A percentile compares a stretch with the other conserved stretches of the same genome.
These are phyloP conservation scores for Elaeis guineensis DNA, from an alignment of 176 grass and related monocot genomes.

Conservation along the genomic window DNA sequence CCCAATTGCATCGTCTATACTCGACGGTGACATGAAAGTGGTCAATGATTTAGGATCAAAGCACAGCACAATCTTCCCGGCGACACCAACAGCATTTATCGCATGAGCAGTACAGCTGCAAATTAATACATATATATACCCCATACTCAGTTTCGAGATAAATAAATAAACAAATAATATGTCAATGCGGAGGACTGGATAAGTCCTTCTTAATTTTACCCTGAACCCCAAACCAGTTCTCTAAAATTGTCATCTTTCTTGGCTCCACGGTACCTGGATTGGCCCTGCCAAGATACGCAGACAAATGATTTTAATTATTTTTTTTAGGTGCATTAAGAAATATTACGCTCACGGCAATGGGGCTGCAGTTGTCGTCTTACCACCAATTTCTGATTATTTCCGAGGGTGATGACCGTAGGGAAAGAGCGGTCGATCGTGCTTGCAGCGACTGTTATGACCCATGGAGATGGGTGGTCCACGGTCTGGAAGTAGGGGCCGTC, in stretches of 20 bases:
- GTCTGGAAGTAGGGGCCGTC: slow-evolving; percentile 12
- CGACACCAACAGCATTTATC: background rate
- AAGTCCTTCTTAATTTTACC: too few species aligned
- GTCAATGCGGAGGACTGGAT: too few species aligned
- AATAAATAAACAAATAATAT: too few species aligned
- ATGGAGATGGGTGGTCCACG: slow-evolving; percentile 21
- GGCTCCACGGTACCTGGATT: background rate
- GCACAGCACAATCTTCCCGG: slow-evolving; percentile 9
- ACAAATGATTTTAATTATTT: background rate
- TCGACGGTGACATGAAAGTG: background rate
- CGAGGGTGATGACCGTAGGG: slow-evolving; percentile 27
- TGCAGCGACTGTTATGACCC: slow-evolving; percentile 40
- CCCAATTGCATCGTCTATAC: too few species aligned
- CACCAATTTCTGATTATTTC: slow-evolving; percentile 34
- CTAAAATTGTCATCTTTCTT: background rate
- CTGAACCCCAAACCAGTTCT: too few species aligned
- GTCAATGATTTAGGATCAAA: too few species aligned
- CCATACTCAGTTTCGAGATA: too few species aligned
- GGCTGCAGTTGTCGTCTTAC: slow-evolving; percentile 4
- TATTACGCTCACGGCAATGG: too few species aligned
- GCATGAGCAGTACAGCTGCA: slow-evolving; percentile 7
- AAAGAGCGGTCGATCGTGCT: slow-evolving; percentile 49
- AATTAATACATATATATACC: background rate
- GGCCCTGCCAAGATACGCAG: background rate
- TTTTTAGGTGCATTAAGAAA: too few species aligned